Percentiles rank a stretch among this genome's conserved stretches.
phyloP scores from a whole-genome alignment of 1,284 basidiomycete genomes.

The Microbotryum violaceum region DNA sequence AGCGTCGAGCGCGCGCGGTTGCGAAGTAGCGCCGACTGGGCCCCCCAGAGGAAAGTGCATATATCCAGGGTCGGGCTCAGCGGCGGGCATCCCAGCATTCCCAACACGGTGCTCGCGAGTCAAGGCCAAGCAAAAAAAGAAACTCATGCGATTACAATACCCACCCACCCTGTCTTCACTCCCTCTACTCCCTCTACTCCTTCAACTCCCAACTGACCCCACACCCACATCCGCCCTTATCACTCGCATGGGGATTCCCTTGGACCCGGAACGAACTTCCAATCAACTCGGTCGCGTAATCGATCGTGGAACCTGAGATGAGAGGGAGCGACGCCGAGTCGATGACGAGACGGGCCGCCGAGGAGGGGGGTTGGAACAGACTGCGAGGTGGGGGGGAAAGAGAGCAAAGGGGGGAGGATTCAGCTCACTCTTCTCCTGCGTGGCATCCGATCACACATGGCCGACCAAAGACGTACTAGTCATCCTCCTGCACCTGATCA shows the following conservation, averaged over 20 bases:
- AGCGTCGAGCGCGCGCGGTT: not conserved
- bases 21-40: not conserved
- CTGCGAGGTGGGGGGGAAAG: slow-evolving; percentile 6
- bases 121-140: not conserved
- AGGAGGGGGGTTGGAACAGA: slow-evolving; percentile 13
- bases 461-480: slow-evolving; percentile 56
- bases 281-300: slow-evolving; percentile 84
- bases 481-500: slow-evolving; percentile 51
- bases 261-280: slow-evolving; percentile 71
- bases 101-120: not conserved
- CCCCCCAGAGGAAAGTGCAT: not conserved
- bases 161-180: too few relatives aligned
- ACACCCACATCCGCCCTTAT: slow-evolving; percentile 78
- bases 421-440: not conserved
- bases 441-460: not conserved
- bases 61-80: not conserved
- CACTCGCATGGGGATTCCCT: slow-evolving; percentile 69
- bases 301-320: slow-evolving; percentile 72
- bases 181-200: not conserved
- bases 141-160: too few relatives aligned
- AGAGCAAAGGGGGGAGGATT: not conserved
- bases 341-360: slow-evolving; percentile 50
- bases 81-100: too few relatives aligned
- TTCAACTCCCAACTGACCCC: slow-evolving; percentile 55
- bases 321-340: slow-evolving; percentile 72